phyloP scores from a whole-genome alignment of 768 basidiomycete genomes.

The Gautieria morchelliformis region DNA sequence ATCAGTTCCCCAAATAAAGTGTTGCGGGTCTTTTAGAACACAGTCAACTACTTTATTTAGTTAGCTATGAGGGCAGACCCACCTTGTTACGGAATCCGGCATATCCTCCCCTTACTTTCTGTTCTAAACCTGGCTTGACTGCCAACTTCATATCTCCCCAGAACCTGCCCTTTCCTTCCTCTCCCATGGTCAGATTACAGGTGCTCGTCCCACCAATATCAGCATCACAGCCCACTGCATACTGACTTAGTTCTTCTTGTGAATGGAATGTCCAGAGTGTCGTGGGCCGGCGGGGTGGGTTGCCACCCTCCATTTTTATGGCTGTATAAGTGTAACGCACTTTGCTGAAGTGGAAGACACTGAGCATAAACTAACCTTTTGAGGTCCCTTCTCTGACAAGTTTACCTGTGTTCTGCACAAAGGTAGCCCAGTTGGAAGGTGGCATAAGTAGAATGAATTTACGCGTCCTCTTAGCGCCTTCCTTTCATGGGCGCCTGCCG shows the following conservation, averaged over 20 bases:
- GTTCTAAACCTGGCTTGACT: constrained; percentile 58
- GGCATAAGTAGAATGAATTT: no score
- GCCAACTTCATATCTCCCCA: constrained; percentile 70
- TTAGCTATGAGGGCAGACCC: constrained; percentile 9
- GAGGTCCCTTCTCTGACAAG: constrained; percentile 2
- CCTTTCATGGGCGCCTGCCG: neutral
- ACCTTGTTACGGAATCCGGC: constrained; percentile 87
- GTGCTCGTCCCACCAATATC: constrained; percentile 84
- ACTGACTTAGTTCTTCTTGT: constrained; percentile 44
- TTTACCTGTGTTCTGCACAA: constrained; percentile 1
- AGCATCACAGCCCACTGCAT: constrained; percentile 73
- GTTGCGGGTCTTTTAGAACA: constrained; percentile 30
- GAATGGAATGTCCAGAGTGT: constrained; percentile 60
- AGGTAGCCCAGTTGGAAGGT: constrained; percentile 4
- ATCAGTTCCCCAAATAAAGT: constrained; percentile 78
- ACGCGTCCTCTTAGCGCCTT: no score
- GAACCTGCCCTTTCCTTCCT: constrained; percentile 54
- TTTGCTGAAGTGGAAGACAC: neutral
- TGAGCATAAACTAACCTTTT: neutral
- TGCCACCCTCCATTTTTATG: constrained; percentile 68
- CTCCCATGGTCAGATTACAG: constrained; percentile 64
- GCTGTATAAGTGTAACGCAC: constrained; percentile 30
- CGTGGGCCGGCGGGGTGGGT: constrained; percentile 52
- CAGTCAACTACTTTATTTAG: neutral
- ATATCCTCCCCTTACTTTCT: constrained; percentile 74